A percentile compares a stretch with the other conserved stretches of the same genome.
Conservation (phyloP, 495 filamentous ascomycete species). For the Echria macrotheca region DNA sequence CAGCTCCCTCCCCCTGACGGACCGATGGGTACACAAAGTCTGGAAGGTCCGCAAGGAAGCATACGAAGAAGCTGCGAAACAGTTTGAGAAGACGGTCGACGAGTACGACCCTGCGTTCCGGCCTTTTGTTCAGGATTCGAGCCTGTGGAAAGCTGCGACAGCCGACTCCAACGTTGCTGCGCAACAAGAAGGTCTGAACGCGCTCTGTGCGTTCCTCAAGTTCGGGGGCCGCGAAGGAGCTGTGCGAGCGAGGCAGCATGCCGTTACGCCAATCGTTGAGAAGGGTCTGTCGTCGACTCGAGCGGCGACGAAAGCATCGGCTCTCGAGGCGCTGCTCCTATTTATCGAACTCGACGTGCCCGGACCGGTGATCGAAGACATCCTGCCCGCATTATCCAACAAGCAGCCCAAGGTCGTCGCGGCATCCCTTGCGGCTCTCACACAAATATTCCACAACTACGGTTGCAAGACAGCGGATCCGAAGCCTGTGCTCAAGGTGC, state of each 20-base stretch:
- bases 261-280: slow-evolving; percentile 74
- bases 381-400: slow-evolving; percentile 77
- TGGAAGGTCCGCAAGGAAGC: slow-evolving; percentile 97
- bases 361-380: slow-evolving; percentile 81
- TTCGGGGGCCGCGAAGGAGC: slow-evolving; percentile 76
- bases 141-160: slow-evolving; percentile 86
- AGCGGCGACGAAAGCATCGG: slow-evolving; percentile 79
- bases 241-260: slow-evolving; percentile 69
- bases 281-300: slow-evolving; percentile 86
- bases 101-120: slow-evolving; percentile 81
- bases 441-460: slow-evolving; percentile 81
- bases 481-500: slow-evolving; percentile 83
- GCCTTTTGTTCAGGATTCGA: slow-evolving; percentile 78
- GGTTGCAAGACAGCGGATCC: slow-evolving; percentile 96
- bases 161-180: slow-evolving; percentile 96
- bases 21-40: slow-evolving; percentile 86
- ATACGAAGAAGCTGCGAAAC: slow-evolving; percentile 86
- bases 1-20: slow-evolving; percentile 70
- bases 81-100: slow-evolving; percentile 79
- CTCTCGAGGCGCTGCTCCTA: slow-evolving; percentile 80
- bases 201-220: slow-evolving; percentile 85
- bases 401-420: slow-evolving; percentile 95
- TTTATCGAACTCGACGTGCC: slow-evolving; percentile 87
- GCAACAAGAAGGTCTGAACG: slow-evolving; percentile 83
- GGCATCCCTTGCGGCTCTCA: slow-evolving; percentile 72